These are phyloP conservation scores for Fusarium coffeatum DNA, from an alignment of 2,329 filamentous ascomycete species.

Conservation along the genomic window DNA sequence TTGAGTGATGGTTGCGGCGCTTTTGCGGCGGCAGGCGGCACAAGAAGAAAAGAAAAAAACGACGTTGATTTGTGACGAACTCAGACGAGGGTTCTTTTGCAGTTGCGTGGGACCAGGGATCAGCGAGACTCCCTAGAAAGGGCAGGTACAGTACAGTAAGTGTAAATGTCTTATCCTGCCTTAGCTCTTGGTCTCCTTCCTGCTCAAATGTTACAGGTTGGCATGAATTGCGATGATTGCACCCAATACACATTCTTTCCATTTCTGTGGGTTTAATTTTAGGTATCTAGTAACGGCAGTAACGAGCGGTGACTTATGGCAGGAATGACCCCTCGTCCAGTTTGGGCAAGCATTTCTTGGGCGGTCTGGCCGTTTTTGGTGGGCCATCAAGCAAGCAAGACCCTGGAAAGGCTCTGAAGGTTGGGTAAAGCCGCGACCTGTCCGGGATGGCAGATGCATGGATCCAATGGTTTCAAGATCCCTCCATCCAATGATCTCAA, in stretches of 20 bases:
- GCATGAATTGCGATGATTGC: constrained; percentile 27
- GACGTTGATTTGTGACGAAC: neutral
- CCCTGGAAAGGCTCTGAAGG: neutral
- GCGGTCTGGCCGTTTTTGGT: constrained; percentile 22
- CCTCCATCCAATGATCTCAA: neutral
- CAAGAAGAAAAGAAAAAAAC: neutral
- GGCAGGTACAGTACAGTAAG: neutral
- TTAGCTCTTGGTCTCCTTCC: neutral
- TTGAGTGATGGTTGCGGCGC: constrained; percentile 9
- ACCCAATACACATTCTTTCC: constrained; percentile 8
- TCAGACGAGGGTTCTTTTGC: constrained; percentile 1
- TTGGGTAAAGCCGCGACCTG: constrained; percentile 29
- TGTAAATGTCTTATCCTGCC: neutral
- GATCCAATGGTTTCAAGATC: neutral
- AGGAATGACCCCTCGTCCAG: constrained; percentile 38
- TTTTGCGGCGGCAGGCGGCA: constrained; percentile 19
- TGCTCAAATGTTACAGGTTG: neutral
- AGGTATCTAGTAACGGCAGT: constrained; percentile 30
- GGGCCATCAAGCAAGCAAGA: neutral
- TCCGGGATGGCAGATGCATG: constrained; percentile 11
- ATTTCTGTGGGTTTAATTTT: constrained; percentile 36
- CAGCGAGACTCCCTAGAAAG: constrained; percentile 11
- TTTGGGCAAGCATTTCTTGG: constrained; percentile 14
- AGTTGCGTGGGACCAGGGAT: constrained; percentile 2
- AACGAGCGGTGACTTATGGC: constrained; percentile 48